These are phyloP conservation scores for Dalbergia cochinchinensis DNA, from an alignment of 306 rosid species.

Conservation along the genomic window DNA sequence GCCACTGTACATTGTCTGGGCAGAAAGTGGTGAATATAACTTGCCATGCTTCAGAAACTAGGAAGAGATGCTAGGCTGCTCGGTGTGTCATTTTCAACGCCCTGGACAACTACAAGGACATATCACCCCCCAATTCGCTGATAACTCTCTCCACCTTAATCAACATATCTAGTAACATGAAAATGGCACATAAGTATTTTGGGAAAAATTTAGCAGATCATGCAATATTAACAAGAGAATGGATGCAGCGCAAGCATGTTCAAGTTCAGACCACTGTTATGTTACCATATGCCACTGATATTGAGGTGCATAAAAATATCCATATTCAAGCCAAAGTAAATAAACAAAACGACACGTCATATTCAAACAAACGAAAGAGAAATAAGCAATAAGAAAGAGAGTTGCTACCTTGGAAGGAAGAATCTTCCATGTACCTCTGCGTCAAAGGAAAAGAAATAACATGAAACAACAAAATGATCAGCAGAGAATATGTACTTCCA, in stretches of 20 bases:
- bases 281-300: not conserved
- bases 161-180: constrained; percentile 74
- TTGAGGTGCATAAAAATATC: constrained; percentile 18
- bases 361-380: constrained; percentile 21
- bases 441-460: constrained; percentile 43
- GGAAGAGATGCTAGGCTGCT: constrained; percentile 40
- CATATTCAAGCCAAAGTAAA: constrained; percentile 34
- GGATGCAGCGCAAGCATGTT: constrained; percentile 21
- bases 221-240: constrained; percentile 15
- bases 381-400: constrained; percentile 24
- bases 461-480: constrained; percentile 27
- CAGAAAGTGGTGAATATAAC: constrained; percentile 25
- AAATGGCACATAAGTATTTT: constrained; percentile 28
- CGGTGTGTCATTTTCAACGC: constrained; percentile 39
- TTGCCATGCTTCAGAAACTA: constrained; percentile 24
- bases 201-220: not conserved
- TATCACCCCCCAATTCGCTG: constrained; percentile 70
- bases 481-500: constrained; percentile 37
- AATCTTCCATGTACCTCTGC: constrained; percentile 92
- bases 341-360: constrained; percentile 21
- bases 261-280: constrained; percentile 15
- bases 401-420: constrained; percentile 84
- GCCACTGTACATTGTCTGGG: constrained; percentile 28
- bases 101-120: constrained; percentile 53
- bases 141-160: constrained; percentile 82